These are phyloP conservation scores for Ligustrum vulgare DNA, from an alignment of 257 asterid genomes.

Conservation along the genomic window DNA sequence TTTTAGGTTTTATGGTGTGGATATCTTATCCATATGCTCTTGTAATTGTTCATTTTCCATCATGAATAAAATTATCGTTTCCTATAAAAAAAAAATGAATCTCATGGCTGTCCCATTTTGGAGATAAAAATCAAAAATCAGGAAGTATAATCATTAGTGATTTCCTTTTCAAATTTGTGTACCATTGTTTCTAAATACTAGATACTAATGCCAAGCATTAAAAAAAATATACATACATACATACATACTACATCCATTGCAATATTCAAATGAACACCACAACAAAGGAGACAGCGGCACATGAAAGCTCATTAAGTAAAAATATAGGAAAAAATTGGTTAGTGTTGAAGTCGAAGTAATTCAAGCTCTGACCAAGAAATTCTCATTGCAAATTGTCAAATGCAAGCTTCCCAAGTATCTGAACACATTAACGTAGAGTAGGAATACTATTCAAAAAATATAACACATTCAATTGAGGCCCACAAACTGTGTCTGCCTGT, in stretches of 20 bases:
- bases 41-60: no score
- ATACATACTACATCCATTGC: background rate
- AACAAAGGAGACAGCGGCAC: background rate
- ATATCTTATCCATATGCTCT: no score
- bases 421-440: background rate
- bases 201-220: background rate
- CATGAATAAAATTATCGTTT: no score
- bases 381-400: background rate
- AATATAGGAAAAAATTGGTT: background rate
- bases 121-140: background rate
- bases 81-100: no score
- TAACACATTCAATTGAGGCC: background rate
- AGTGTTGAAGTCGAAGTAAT: background rate
- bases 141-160: background rate
- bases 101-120: background rate
- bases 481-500: background rate
- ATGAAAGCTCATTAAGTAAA: background rate
- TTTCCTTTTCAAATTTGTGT: background rate
- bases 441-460: background rate
- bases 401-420: background rate
- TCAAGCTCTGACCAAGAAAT: background rate
- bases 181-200: background rate
- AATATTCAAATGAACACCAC: background rate
- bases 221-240: no score
- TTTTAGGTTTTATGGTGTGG: no score